Evolutionary conservation across 2,329 filamentous ascomycete genomes (phyloP), one percentile per base, ranked within the genome.

Genomic region (Exophiala dermatitidis): DNA sequence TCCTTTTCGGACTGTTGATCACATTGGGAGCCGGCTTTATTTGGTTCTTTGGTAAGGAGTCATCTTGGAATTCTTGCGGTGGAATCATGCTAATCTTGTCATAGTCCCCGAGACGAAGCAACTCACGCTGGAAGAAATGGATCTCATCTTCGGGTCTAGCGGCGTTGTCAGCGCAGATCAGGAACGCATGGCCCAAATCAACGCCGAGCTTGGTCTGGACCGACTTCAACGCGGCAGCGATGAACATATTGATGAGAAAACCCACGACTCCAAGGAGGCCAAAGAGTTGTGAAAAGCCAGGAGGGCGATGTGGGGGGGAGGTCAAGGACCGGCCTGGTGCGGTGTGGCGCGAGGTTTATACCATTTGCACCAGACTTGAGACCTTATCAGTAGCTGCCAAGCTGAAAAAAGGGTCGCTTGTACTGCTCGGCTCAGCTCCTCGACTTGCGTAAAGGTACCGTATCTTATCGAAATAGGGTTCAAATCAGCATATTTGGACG

Each of bases 101-200:
- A 29, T 26, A 58, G 75, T 68, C 32, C 64, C 64, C 1, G 67
- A 68, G 50, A 66, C 66, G 52, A 66, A 66, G 42, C 62, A 63
- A 5, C 59, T 64, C 5, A 63, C 64, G n/a, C 58, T 69, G 1
- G 66, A 69, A 52, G 64, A 67, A 42, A 59, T 68, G 33, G 65
- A 69, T 45, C 57, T 62, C 26, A 64, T 66, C 9, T 67, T 68
- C 48, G 57, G 82, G 8, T 80, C 77, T 2, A 78, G 82, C 56
- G 83, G 84, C n/a, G 77, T 79, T 2, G 84, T 84, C 0, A 76
- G 80, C 46, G 80, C 82, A 1, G 84, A 88, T 63, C 75, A 78
- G 49, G 82, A 85, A 68, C 77, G 85, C 30, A 88, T 88, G 82
- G 76, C 77, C n/a, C 80, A 85, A 66, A 86, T 89, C 62, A 84